Conservation (phyloP, 2,329 filamentous ascomycete species). For the Fusarium mundagurra region DNA sequence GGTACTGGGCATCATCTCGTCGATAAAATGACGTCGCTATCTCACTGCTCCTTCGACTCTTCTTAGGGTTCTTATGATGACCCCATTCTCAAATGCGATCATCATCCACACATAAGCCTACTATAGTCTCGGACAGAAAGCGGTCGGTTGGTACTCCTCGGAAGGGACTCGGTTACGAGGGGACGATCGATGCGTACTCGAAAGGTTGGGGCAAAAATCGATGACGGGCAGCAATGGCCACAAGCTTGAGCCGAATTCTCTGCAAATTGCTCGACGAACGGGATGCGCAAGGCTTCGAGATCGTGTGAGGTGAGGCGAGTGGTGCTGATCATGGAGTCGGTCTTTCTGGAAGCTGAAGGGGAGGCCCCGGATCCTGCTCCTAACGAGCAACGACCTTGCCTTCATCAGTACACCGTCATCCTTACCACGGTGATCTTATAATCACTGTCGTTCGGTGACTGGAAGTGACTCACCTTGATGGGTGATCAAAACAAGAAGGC, state of each 20-base stretch:
- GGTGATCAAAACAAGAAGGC: not conserved
- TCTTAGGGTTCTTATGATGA: not conserved
- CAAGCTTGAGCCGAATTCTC: not conserved
- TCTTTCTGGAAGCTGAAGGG: not conserved
- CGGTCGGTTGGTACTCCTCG: not conserved
- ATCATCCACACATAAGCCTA: not conserved
- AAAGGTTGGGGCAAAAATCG: not conserved
- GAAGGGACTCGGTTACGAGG: not conserved
- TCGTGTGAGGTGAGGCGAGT: not conserved
- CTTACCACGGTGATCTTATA: not conserved
- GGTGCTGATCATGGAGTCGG: fast-evolving
- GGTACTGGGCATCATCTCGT: fast-evolving
- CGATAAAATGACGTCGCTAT: fast-evolving
- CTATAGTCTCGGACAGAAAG: fast-evolving
- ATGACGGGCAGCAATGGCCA: not conserved
- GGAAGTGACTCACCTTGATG: not conserved
- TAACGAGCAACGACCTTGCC: fast-evolving
- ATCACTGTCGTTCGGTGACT: not conserved
- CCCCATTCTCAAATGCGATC: not conserved
- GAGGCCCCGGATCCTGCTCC: not conserved
- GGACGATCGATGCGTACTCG: not conserved
- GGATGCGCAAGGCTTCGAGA: not conserved
- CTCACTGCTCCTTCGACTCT: not conserved
- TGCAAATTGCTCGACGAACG: too few species aligned
- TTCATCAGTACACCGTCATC: not conserved